A percentile compares a stretch with the other conserved stretches of the same genome.
These are phyloP conservation scores for Shiraia sp. DNA, from an alignment of 2,329 filamentous ascomycete genomes.

Conservation along the genomic window DNA sequence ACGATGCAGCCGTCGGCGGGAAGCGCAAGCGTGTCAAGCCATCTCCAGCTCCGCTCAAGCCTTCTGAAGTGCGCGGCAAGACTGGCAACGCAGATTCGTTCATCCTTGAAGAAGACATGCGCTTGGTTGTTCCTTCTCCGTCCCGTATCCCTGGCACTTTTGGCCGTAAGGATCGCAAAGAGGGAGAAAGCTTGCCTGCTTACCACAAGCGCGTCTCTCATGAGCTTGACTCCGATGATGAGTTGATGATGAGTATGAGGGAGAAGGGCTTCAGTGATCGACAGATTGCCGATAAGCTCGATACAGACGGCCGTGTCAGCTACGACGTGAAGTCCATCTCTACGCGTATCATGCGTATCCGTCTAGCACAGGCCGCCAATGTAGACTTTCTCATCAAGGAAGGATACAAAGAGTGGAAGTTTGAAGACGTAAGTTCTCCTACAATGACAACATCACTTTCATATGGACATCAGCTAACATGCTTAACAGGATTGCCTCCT, in stretches of 20 bases:
- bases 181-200: conserved; percentile 45
- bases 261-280: conserved; percentile 49
- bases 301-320: conserved; percentile 46
- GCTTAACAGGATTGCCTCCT: conserved; percentile 50
- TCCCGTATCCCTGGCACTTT: conserved; percentile 27
- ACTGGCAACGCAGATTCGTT: conserved; percentile 20
- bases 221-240: conserved; percentile 54
- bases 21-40: conserved; percentile 22
- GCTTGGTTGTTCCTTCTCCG: conserved; percentile 5
- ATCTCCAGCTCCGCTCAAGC: conserved; percentile 8
- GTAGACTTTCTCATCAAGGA: conserved; percentile 53
- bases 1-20: conserved; percentile 7
- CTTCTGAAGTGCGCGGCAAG: conserved; percentile 13
- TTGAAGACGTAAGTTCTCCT: conserved; percentile 48
- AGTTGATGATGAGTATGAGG: conserved; percentile 51
- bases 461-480: conserved; percentile 4
- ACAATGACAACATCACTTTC: background rate
- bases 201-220: conserved; percentile 47
- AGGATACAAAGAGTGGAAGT: conserved; percentile 55
- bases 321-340: conserved; percentile 54
- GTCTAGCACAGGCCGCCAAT: conserved; percentile 46
- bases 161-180: conserved; percentile 21
- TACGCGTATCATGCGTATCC: conserved; percentile 53
- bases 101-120: conserved; percentile 24
- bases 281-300: conserved; percentile 49